Conservation (phyloP, 164 flowering plant species). For the Malania oleifera region DNA sequence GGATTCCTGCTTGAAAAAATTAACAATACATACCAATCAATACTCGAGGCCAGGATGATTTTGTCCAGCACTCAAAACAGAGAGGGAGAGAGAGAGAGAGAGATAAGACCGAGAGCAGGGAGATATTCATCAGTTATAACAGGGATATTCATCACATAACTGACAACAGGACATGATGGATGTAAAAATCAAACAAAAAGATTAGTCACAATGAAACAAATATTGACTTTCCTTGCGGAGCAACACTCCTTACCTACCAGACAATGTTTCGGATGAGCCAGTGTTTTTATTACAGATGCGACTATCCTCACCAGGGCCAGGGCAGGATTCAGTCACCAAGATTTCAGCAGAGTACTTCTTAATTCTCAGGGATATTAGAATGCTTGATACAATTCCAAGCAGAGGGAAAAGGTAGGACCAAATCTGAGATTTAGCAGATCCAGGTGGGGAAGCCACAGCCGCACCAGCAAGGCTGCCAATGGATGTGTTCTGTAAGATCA, state of each 20-base stretch:
- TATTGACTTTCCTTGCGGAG: conserved; percentile 18
- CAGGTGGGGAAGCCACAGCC: conserved; percentile 72
- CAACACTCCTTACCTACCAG: conserved; percentile 6
- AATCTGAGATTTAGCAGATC: conserved; percentile 51
- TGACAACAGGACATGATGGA: too few relatives aligned
- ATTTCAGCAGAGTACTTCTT: conserved; percentile 67
- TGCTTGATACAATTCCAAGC: conserved; percentile 75
- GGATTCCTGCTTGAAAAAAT: too few relatives aligned
- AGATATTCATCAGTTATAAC: too few relatives aligned
- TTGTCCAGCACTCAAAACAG: too few relatives aligned
- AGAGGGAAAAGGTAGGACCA: conserved; percentile 73
- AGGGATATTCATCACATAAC: too few relatives aligned
- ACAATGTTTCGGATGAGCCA: conserved; percentile 19
- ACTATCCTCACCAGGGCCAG: conserved; percentile 13
- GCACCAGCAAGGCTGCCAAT: conserved; percentile 90
- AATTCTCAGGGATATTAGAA: conserved; percentile 76
- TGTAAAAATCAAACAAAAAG: too few relatives aligned
- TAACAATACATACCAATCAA: too few relatives aligned
- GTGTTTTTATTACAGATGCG: conserved; percentile 1
- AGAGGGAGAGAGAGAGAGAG: too few relatives aligned
- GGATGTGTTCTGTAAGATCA: conserved; percentile 93
- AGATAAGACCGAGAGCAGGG: too few relatives aligned
- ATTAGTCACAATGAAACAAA: neutral
- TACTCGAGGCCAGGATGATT: too few relatives aligned
- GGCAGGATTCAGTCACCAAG: conserved; percentile 23